Evolutionary conservation across 2,329 filamentous ascomycete species (phyloP).

Genomic region (Aspergillus sp.): DNA sequence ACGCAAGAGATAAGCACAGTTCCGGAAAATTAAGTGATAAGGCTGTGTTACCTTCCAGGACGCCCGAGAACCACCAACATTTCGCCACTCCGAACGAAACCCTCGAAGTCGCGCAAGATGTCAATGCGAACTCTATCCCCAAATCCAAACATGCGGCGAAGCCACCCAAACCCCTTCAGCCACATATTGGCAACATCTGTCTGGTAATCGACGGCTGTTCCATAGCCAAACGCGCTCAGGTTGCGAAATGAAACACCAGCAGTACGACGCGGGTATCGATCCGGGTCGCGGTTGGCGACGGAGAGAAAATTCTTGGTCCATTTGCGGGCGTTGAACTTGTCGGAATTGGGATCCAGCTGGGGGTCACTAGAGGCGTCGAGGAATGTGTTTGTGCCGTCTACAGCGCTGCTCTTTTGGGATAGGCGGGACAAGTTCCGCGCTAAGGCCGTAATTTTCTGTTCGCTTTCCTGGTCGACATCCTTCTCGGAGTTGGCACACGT

Average conservation of each 20-base stretch:
- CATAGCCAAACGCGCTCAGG: conserved; percentile 46
- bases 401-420: conserved; percentile 25
- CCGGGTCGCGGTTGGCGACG: conserved; percentile 31
- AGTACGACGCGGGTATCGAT: conserved; percentile 32
- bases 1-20: neutral
- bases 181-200: conserved; percentile 45
- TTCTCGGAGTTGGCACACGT: conserved; percentile 23
- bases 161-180: conserved; percentile 34
- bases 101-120: conserved; percentile 64
- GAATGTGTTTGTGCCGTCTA: conserved; percentile 36
- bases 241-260: conserved; percentile 46
- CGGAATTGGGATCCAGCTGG: conserved; percentile 43
- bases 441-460: conserved; percentile 28
- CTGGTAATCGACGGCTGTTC: conserved; percentile 46
- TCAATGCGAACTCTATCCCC: conserved; percentile 48
- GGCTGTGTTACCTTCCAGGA: conserved; percentile 39
- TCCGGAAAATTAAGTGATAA: neutral
- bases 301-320: conserved; percentile 46
- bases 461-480: conserved; percentile 22
- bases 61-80: conserved; percentile 56
- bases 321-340: conserved; percentile 43
- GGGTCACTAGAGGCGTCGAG: conserved; percentile 33
- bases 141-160: conserved; percentile 28
- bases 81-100: conserved; percentile 57
- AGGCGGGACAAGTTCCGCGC: conserved; percentile 32